Evolutionary conservation across 192 early-diverging fungal genomes (phyloP).

Genomic region (Coemansia sp.): DNA sequence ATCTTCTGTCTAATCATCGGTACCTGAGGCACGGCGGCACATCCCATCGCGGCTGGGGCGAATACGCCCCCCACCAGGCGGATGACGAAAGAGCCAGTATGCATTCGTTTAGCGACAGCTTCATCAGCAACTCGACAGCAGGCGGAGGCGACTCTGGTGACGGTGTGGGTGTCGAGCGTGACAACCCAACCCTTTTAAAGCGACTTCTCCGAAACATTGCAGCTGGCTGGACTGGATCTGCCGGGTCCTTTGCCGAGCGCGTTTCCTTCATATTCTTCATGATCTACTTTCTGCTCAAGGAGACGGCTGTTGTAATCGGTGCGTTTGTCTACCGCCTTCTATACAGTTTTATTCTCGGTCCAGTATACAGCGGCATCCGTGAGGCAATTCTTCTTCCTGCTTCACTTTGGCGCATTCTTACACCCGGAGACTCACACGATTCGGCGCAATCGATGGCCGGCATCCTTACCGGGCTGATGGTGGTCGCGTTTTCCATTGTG

Average conservation of each 20-base stretch:
- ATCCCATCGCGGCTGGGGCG: conserved; percentile 43
- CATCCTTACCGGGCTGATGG: conserved; percentile 27
- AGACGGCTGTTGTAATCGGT: conserved; percentile 23
- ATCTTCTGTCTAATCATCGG: conserved; percentile 34
- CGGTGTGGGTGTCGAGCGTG: conserved; percentile 16
- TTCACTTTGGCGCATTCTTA: conserved; percentile 28
- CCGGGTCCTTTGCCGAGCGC: conserved; percentile 37
- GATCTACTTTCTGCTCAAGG: conserved; percentile 53
- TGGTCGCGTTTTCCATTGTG: conserved; percentile 38
- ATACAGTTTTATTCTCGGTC: conserved; percentile 25
- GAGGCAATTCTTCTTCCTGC: conserved; percentile 30
- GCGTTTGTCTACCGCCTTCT: conserved; percentile 22
- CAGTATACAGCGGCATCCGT: conserved; percentile 29
- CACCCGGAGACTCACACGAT: conserved; percentile 26
- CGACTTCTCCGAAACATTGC: conserved; percentile 48
- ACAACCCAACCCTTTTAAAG: conserved; percentile 45
- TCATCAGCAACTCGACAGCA: conserved; percentile 48
- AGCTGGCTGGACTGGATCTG: conserved; percentile 40
- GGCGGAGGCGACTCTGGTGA: conserved; percentile 7
- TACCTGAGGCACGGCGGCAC: conserved; percentile 32
- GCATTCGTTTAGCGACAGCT: conserved; percentile 47
- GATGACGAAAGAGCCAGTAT: conserved; percentile 29
- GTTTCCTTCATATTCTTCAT: conserved; percentile 49
- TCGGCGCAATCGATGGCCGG: conserved; percentile 24
- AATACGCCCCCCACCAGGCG: conserved; percentile 20